Conservation (phyloP, 2,329 filamentous ascomycete genomes). For the Allantophomopsis lycopodina region DNA sequence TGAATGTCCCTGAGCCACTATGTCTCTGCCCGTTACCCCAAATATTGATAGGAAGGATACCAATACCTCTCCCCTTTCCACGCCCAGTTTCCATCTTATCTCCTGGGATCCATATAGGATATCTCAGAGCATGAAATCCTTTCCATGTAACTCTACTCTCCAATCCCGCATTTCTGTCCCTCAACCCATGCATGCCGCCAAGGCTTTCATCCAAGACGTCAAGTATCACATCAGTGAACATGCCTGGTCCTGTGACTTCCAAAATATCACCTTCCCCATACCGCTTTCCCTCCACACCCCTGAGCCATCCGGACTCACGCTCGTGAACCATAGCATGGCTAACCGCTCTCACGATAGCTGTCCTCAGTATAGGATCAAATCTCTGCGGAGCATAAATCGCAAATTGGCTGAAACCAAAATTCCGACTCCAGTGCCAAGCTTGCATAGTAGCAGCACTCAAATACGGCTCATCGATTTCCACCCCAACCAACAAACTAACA, state of each 20-base stretch:
- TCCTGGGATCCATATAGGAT: slow-evolving; percentile 6
- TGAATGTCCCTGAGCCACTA: slow-evolving; percentile 7
- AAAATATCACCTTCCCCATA: slow-evolving; percentile 1
- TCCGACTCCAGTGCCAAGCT: slow-evolving; percentile 7
- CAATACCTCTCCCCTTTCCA: slow-evolving; percentile 7
- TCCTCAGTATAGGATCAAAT: slow-evolving; percentile 10
- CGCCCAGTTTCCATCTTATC: slow-evolving; percentile 1
- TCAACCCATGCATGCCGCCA: slow-evolving; percentile 5
- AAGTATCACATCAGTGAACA: slow-evolving; percentile 10
- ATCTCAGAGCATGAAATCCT: slow-evolving; percentile 7
- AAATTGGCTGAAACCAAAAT: slow-evolving; percentile 7
- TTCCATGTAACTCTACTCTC: slow-evolving; percentile 12
- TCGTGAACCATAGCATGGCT: slow-evolving; percentile 6
- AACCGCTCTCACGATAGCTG: slow-evolving; percentile 10
- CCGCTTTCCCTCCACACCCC: no score
- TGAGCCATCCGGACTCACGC: background rate
- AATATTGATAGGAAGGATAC: slow-evolving; percentile 10
- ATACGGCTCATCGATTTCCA: slow-evolving; percentile 12
- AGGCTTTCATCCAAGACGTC: slow-evolving; percentile 7
- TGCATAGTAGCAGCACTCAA: slow-evolving; percentile 3
- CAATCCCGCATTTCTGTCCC: slow-evolving; percentile 11
- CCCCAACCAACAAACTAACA: slow-evolving; percentile 10
- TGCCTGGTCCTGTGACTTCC: slow-evolving; percentile 9
- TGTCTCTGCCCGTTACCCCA: slow-evolving; percentile 12
- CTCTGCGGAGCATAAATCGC: slow-evolving; percentile 9